These are phyloP conservation scores for Thymus quinquecostatus DNA, from an alignment of 257 asterid genomes.

Conservation along the genomic window DNA sequence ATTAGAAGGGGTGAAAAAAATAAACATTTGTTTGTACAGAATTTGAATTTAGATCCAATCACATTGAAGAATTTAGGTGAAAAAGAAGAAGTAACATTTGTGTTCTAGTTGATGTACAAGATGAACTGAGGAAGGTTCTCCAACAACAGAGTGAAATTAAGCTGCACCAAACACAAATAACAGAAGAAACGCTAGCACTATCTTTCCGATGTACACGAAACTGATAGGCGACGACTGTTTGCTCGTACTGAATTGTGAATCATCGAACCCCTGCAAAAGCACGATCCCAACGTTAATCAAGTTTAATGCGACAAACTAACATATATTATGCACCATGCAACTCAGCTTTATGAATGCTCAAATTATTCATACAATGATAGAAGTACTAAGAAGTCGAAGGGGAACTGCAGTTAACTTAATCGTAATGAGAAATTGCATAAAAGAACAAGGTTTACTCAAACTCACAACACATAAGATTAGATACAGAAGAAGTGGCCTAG, in stretches of 20 bases:
- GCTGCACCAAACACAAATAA: conserved; percentile 69
- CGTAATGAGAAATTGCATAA: background rate
- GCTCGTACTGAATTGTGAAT: conserved; percentile 23
- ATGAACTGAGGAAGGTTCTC: conserved; percentile 79
- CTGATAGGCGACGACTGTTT: conserved; percentile 36
- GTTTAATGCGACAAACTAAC: too few relatives aligned
- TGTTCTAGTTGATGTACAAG: conserved; percentile 42
- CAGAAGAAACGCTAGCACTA: conserved; percentile 63
- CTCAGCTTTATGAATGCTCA: background rate
- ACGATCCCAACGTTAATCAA: background rate
- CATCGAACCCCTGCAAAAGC: conserved; percentile 49
- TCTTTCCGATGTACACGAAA: conserved; percentile 61
- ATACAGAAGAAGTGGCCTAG: background rate
- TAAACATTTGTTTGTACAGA: too few relatives aligned
- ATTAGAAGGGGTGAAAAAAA: too few relatives aligned
- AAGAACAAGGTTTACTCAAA: background rate
- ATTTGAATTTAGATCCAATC: background rate
- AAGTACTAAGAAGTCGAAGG: conserved; percentile 10
- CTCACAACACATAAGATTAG: background rate
- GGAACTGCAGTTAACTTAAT: too few relatives aligned
- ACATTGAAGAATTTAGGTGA: conserved; percentile 36
- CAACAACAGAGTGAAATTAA: conserved; percentile 54
- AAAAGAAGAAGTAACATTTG: background rate
- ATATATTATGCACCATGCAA: too few relatives aligned
- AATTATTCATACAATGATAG: background rate